Evolutionary conservation across 176 grass and related monocot genomes (phyloP), one percentile per base, ranked within the genome.

Genomic region (Avena insularis): DNA sequence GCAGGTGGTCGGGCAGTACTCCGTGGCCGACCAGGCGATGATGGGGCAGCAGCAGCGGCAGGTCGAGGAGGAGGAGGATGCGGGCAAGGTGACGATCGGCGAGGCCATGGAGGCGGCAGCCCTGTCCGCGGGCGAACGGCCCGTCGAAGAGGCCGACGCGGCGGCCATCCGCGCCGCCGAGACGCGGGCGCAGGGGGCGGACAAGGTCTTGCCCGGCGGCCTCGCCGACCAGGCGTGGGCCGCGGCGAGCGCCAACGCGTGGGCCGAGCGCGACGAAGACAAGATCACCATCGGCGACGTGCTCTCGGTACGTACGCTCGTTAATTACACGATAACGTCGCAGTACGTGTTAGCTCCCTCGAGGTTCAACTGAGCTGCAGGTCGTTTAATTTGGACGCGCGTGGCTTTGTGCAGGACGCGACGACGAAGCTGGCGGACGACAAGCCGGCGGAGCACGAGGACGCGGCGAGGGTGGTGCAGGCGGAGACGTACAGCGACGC

Each of bases 141-240:
- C 95, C 3, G 36, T 95, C 0, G 95, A 97, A 3, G 23, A 20
- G 5, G 88, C 92, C 9, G 93, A 97, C 81, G 91, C 86, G 0
- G 91, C 86, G 46, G 95, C 93, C 27, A 97, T 97, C 82, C 77
- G 89, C 16, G 91, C 95, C 0, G 91, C 91, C 5, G 93, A 95
- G 87, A 69, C 64, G 16, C 81, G 59, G 43, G 93, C 89, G 21
- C 77, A 82, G 0, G 89, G 87, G 0, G 43, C n/a, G 0, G 82
- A 86, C 60, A 19, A 54, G 2, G 67, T 68, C 21, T 1, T 88
- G 86, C 73, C 88, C 10, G 89, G 92, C 6, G 91, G 92, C 11
- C 33, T 95, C 17, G 85, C 85, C 9, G 93, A 88, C 57, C 65
- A 86, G 77, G 91, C 95, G 4, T 46, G 55, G 16, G 78, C 87